These are phyloP conservation scores for Pleurotus ostreatus DNA, from an alignment of 768 basidiomycete genomes.

Conservation along the genomic window DNA sequence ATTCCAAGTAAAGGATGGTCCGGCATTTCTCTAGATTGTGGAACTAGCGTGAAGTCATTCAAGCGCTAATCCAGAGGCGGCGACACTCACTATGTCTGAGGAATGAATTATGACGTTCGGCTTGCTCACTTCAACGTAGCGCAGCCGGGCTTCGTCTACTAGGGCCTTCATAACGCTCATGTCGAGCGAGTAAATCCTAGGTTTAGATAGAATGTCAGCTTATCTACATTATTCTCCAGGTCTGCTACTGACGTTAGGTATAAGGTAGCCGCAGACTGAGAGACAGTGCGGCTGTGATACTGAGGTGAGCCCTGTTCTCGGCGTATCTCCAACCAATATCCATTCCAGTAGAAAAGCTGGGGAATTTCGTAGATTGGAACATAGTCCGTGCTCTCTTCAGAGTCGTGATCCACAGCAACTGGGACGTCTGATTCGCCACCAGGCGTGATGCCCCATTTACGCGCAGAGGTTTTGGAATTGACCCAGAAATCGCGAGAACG, in stretches of 20 bases:
- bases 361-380: conserved; percentile 36
- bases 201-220: neutral
- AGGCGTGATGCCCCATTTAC: conserved; percentile 35
- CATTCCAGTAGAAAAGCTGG: conserved; percentile 41
- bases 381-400: conserved; percentile 32
- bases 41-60: neutral
- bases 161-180: conserved; percentile 36
- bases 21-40: conserved; percentile 28
- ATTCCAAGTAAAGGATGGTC: conserved; percentile 35
- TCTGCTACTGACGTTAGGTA: conserved; percentile 28
- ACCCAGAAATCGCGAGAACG: conserved; percentile 38
- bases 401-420: neutral
- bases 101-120: conserved; percentile 39
- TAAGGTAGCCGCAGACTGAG: conserved; percentile 13
- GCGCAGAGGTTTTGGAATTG: conserved; percentile 31
- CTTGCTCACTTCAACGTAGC: conserved; percentile 35
- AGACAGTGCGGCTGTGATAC: conserved; percentile 6
- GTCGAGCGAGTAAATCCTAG: conserved; percentile 40
- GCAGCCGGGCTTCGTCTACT: conserved; percentile 35
- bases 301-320: conserved; percentile 13
- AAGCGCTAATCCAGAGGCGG: neutral
- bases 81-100: conserved; percentile 24
- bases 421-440: conserved; percentile 13
- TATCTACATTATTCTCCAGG: neutral
- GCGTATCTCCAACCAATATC: conserved; percentile 37